Base-by-base conservation (phyloP, 805 yeast genomes). In the Sugiyamaella qingdaonensis region DNA sequence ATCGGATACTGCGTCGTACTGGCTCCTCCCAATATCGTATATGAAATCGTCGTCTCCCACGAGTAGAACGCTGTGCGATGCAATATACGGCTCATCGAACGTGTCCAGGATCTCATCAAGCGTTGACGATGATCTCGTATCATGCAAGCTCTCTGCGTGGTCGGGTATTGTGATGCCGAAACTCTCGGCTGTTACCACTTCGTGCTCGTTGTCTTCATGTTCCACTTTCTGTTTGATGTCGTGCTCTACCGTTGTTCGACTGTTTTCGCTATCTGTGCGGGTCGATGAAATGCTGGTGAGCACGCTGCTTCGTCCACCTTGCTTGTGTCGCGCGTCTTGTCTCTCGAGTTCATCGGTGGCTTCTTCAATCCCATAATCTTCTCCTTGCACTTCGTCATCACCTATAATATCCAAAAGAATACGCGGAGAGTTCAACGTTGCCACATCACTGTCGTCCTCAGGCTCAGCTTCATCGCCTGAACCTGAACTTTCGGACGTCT, bases 81-180 rank as follows among this genome's bases (percentile, higher is more conserved):
- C 21, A 19, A 39, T 19, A 39, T 39, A 39, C 11, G 48, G 33
- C 10, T 52, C 54, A 10, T 59, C 61, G 47, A 62, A 62, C 3
- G 57, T 45, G 49, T 62, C 65, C 2, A 62, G 51, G 13, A 62
- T 62, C 4, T 52, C 59, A 35, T 62, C 65, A 21, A 62, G 49
- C 2, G 65, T 61, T 8, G 65, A 62, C 3, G 64, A 53, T 2
- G 63, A 58, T 19, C 61, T 56, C 4, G 62, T 57, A 31, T 58
- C 54, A 14, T 48, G 32, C n/a, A 51, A 14, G 43, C 13, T 39
- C 5, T 39, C 43, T 10, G 13, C 24, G 19, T 39, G 19, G 5
- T 39, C 43, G 24, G 43, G 43, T 3, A 39, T 39, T 5, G 43
- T 39, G 9, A 39, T 39, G 14, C 43, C 43, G 19, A 39, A 43